Evolutionary conservation across 208 protist species (phyloP), one percentile per base, ranked within the genome.

Genomic region (Leptomonas pyrrhocoris): DNA sequence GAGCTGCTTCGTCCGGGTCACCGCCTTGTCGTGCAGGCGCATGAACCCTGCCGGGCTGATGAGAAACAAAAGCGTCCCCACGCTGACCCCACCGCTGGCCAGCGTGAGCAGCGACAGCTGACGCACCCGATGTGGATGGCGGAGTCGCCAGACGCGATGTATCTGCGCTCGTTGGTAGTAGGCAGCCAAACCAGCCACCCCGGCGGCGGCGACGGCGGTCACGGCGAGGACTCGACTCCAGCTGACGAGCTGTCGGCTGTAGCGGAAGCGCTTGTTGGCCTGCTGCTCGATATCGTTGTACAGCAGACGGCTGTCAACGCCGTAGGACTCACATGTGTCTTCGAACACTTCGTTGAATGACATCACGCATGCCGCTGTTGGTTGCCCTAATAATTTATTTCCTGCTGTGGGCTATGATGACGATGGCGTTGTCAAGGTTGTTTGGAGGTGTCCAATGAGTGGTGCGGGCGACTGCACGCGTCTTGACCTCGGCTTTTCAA

Each of bases 101-200:
- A 61, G 59, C 54, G 65, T 62, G 9, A 71, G 28, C 12, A 53
- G 48, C 38, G 30, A 62, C 11, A 86, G 74, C 45, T 54, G 50
- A 5, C 31, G 61, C 23, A 86, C 80, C 1, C 48, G 50, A 18
- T 23, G 57, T 5, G 85, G 79, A 59, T 84, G 11, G 31, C 85
- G 80, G 23, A 90, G 30, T 5, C 85, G 78, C 85, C 85, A 90
- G 11, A 87, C 85, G 5, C 79, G 75, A 34, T 90, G 62, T 15
- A 90, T 70, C 69, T 84, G 49, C 19, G 81, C 73, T 15, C 79
- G 48, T 2, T 80, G 76, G 73, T 81, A 86, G 57, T 81, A 90
- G 9, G 65, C 21, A 2, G 80, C 46, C 1, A 77, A 21, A 11
- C 68, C 77, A 2, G 60, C 51, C 2, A 58, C 69, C n/a, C 36